These are phyloP conservation scores for Noccaea caerulescens DNA, from an alignment of 345 rosid species.

Conservation along the genomic window DNA sequence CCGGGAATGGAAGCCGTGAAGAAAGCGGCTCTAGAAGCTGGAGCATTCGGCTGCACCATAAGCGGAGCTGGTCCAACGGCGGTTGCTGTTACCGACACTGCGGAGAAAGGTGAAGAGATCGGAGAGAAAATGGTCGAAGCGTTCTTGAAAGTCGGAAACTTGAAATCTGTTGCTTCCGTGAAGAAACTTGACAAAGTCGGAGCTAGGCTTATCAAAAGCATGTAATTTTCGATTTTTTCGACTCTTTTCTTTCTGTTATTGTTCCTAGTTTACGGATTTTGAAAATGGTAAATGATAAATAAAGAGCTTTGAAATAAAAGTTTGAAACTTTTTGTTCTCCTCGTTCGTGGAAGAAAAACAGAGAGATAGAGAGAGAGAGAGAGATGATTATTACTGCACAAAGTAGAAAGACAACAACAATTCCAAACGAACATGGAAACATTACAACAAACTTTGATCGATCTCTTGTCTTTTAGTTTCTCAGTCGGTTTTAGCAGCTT, in stretches of 20 bases:
- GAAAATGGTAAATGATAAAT: constrained; percentile 7
- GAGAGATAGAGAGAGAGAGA: constrained; percentile 4
- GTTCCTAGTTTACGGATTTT: constrained; percentile 3
- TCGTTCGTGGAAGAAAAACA: constrained; percentile 10
- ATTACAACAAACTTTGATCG: constrained; percentile 29
- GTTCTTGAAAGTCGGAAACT: constrained; percentile 61
- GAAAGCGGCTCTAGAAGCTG: constrained; percentile 67
- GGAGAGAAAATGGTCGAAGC: constrained; percentile 91
- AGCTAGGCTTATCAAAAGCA: constrained; percentile 66
- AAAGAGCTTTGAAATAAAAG: constrained; percentile 29
- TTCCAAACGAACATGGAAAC: constrained; percentile 37
- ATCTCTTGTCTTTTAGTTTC: constrained; percentile 18
- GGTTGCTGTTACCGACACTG: constrained; percentile 65
- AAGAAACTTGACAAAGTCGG: constrained; percentile 75
- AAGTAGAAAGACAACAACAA: constrained; percentile 40
- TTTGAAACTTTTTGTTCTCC: constrained; percentile 19
- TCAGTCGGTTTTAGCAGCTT: constrained; percentile 57
- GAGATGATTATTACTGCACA: constrained; percentile 43
- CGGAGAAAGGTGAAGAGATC: constrained; percentile 56
- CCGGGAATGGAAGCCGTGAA: constrained; percentile 90
- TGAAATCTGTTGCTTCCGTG: constrained; percentile 67
- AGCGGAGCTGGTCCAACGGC: constrained; percentile 98
- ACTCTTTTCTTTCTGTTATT: no score
- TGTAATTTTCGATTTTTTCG: no score
- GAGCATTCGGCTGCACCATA: constrained; percentile 86